Evolutionary conservation across 441 rosid species (phyloP).

Genomic region (Caryocar brasiliense): DNA sequence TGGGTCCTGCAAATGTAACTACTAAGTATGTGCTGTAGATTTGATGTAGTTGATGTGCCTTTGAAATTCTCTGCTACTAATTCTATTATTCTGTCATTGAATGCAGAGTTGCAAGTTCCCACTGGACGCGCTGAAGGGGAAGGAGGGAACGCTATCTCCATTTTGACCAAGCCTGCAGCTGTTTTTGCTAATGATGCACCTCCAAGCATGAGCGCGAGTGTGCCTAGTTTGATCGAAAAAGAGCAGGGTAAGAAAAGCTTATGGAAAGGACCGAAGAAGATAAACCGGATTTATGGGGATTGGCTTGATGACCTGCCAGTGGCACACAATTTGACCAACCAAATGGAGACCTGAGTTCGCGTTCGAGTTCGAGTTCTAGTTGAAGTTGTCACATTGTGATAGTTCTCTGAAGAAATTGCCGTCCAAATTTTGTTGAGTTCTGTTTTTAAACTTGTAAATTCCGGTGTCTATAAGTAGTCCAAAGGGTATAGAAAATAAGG

Average conservation of each 20-base stretch:
- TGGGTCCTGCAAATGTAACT: too few species aligned
- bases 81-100: background rate
- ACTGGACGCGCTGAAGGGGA: constrained; percentile 56
- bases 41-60: too few species aligned
- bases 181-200: constrained; percentile 26
- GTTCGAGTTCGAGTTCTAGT: background rate
- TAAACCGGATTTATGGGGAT: constrained; percentile 76
- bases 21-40: too few species aligned
- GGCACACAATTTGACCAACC: constrained; percentile 36
- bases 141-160: constrained; percentile 16
- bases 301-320: constrained; percentile 92
- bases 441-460: background rate
- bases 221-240: constrained; percentile 39
- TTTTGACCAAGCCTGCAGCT: constrained; percentile 31
- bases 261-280: constrained; percentile 76
- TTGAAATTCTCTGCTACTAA: background rate
- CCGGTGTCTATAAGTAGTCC: background rate
- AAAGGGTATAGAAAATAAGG: background rate
- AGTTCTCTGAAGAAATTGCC: background rate
- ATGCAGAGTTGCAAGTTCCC: constrained; percentile 49
- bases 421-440: too few species aligned
- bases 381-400: background rate
- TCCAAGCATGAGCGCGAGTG: constrained; percentile 22
- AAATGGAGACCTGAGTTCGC: constrained; percentile 50
- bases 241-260: constrained; percentile 45